A percentile compares a stretch with the other conserved stretches of the same genome.
phyloP scores from a whole-genome alignment of 1,284 basidiomycete genomes.

The Apiotrichum akiyoshidainum region DNA sequence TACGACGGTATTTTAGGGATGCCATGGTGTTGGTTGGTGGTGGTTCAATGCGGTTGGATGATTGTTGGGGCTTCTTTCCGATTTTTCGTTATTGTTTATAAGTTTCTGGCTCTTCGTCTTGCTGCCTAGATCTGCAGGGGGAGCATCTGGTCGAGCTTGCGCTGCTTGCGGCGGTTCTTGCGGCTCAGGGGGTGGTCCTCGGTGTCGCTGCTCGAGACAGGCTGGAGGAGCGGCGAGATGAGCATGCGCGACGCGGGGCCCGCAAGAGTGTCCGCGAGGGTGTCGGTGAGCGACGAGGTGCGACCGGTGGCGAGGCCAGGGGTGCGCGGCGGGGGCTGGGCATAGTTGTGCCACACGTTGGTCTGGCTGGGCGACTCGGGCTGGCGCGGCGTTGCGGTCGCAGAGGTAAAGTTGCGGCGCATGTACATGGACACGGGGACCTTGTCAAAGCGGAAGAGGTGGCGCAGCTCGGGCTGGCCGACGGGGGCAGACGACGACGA shows the following conservation, averaged over 20 bases:
- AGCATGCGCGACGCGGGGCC: conserved; percentile 21
- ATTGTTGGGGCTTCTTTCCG: not conserved
- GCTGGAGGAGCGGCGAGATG: conserved; percentile 20
- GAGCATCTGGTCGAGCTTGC: conserved; percentile 13
- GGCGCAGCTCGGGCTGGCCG: conserved; percentile 24
- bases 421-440: conserved; percentile 44
- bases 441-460: conserved; percentile 45
- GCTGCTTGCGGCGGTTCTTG: conserved; percentile 17
- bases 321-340: conserved; percentile 3
- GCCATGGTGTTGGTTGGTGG: not conserved
- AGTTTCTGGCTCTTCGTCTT: not conserved
- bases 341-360: not conserved
- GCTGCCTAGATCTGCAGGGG: conserved; percentile 18
- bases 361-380: not conserved
- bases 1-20: too few relatives aligned
- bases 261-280: conserved; percentile 16
- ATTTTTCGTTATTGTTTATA: not conserved
- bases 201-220: conserved; percentile 3
- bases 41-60: not conserved
- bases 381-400: not conserved
- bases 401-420: conserved; percentile 32
- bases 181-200: conserved; percentile 19
- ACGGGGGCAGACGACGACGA: conserved; percentile 14
- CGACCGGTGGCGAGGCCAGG: conserved; percentile 8
- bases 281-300: conserved; percentile 8